Evolutionary conservation across 2,329 filamentous ascomycete genomes (phyloP).

Genomic region (Botrytis hyacinthi): DNA sequence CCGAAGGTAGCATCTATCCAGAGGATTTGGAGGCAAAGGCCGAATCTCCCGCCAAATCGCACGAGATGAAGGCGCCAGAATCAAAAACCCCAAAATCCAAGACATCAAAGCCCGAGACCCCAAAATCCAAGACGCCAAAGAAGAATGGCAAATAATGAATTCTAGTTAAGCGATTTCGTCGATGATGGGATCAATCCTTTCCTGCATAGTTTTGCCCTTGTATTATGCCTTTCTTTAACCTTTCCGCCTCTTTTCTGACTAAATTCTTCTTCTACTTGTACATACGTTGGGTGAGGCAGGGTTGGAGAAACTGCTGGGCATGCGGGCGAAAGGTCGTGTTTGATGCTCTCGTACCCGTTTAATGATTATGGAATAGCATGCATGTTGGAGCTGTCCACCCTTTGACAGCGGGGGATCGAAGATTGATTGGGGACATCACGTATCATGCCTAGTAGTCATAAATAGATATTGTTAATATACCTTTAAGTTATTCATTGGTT

Average conservation of each 20-base stretch:
- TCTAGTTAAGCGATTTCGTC: not conserved
- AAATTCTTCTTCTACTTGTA: not conserved
- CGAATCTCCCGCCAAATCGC: conserved; percentile 6
- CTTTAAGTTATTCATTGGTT: not conserved
- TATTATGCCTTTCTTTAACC: not conserved
- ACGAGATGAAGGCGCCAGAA: not conserved
- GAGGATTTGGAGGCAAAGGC: conserved; percentile 1
- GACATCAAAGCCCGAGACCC: not conserved
- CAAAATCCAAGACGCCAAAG: conserved; percentile 13
- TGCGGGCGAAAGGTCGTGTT: not conserved
- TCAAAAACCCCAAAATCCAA: not conserved
- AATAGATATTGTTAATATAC: conserved; percentile 15
- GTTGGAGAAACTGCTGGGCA: not conserved
- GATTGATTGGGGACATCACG: not conserved
- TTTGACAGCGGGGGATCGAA: not conserved
- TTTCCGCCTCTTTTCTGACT: not conserved
- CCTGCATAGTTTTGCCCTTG: not conserved
- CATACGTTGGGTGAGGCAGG: not conserved
- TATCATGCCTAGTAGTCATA: not conserved
- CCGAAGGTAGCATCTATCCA: conserved; percentile 38
- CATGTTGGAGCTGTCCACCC: not conserved
- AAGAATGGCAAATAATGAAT: conserved; percentile 6
- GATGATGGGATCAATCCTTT: not conserved
- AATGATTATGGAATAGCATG: not conserved
- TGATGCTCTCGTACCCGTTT: not conserved